A percentile compares a stretch with the other conserved stretches of the same genome.
Evolutionary conservation across 2,329 filamentous ascomycete genomes (phyloP).

Genomic region (Elsinoe batatas): DNA sequence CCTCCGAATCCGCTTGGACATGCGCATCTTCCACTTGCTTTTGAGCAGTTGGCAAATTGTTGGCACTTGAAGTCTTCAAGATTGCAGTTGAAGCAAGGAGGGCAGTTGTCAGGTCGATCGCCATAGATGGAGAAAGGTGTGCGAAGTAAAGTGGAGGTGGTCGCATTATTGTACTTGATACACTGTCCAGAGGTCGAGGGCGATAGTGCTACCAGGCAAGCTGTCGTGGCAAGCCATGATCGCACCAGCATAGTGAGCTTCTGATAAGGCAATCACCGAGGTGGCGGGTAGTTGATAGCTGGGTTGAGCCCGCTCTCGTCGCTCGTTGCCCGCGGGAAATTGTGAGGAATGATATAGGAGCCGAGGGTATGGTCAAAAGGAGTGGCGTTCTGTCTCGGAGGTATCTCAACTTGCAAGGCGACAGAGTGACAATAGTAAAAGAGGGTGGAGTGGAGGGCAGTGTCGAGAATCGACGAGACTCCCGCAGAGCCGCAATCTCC

Average conservation of each 20-base stretch:
- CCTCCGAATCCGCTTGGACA: constrained; percentile 90
- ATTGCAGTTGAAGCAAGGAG: constrained; percentile 95
- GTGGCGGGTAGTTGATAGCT: neutral
- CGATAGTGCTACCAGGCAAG: neutral
- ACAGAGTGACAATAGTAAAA: neutral
- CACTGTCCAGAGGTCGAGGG: constrained; percentile 6
- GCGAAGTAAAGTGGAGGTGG: constrained; percentile 37
- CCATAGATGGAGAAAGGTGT: constrained; percentile 59
- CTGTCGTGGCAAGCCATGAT: constrained; percentile 3
- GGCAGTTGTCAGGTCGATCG: constrained; percentile 65
- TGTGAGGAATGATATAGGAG: neutral
- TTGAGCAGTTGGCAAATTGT: constrained; percentile 82
- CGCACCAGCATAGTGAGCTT: constrained; percentile 6
- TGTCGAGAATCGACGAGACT: neutral
- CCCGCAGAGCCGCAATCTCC: constrained; percentile 8
- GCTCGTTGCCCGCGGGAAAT: neutral
- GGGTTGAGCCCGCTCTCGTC: neutral
- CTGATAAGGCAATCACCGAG: neutral
- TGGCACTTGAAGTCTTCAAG: constrained; percentile 84
- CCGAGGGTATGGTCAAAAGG: neutral
- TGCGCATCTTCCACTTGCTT: constrained; percentile 81
- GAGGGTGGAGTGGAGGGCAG: neutral
- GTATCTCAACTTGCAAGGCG: neutral
- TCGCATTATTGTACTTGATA: constrained; percentile 12
- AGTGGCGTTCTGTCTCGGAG: neutral